phyloP scores from a whole-genome alignment of 176 grass and related monocot genomes.

The Triticum timopheevii region DNA sequence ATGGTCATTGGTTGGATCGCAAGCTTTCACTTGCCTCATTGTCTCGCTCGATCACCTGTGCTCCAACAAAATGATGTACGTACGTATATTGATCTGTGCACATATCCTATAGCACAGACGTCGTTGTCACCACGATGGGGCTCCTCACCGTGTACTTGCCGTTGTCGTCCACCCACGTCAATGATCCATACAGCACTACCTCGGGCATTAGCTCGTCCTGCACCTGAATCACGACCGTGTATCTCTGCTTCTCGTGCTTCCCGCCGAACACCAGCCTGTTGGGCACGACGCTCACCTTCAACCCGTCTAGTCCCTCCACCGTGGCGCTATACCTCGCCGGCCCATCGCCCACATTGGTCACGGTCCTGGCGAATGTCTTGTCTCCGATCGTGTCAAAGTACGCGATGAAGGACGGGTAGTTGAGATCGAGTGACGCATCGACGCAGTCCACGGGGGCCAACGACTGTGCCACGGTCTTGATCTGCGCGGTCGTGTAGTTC shows the following conservation, averaged over 20 bases:
- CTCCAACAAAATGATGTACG: neutral
- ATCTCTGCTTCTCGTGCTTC: constrained; percentile 65
- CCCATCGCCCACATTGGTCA: constrained; percentile 62
- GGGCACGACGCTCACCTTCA: constrained; percentile 46
- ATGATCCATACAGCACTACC: constrained; percentile 53
- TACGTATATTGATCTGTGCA: too few species aligned
- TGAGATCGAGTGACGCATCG: constrained; percentile 63
- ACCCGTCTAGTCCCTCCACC: constrained; percentile 42
- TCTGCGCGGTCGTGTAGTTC: constrained; percentile 72
- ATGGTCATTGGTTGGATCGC: neutral
- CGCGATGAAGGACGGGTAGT: constrained; percentile 83
- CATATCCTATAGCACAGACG: constrained; percentile 9
- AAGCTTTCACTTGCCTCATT: neutral
- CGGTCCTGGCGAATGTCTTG: constrained; percentile 49
- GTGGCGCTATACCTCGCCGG: constrained; percentile 51
- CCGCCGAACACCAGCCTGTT: constrained; percentile 39
- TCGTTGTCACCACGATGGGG: constrained; percentile 66
- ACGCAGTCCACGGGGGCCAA: constrained; percentile 40
- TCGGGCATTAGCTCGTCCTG: constrained; percentile 28
- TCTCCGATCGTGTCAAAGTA: constrained; percentile 30
- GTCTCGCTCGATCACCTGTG: neutral
- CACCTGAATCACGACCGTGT: constrained; percentile 53
- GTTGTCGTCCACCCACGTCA: constrained; percentile 72
- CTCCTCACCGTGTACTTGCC: constrained; percentile 79
- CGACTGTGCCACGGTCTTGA: constrained; percentile 52